Evolutionary conservation across 1,284 basidiomycete species (phyloP).

Genomic region (Retiboletus flavoniger): DNA sequence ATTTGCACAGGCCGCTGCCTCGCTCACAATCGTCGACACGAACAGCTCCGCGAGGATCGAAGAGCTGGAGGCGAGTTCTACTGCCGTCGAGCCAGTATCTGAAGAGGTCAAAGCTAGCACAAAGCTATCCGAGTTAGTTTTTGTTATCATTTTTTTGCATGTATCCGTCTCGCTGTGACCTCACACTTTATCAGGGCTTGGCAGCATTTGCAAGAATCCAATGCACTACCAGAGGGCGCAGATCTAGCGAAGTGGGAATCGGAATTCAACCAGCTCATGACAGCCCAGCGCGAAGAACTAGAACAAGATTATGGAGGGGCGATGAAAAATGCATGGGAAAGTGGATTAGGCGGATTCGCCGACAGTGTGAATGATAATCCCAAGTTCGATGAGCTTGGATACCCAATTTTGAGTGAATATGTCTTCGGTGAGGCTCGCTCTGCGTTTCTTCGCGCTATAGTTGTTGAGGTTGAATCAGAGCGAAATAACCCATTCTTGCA

Average conservation of each 20-base stretch:
- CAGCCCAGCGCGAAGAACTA: constrained; percentile 59
- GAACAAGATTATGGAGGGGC: constrained; percentile 57
- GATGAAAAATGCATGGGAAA: constrained; percentile 65
- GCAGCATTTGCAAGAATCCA: constrained; percentile 58
- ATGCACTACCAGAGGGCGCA: constrained; percentile 54
- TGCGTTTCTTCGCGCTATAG: neutral
- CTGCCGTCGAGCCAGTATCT: constrained; percentile 40
- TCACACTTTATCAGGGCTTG: constrained; percentile 46
- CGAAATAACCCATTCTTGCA: constrained; percentile 70
- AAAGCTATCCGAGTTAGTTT: constrained; percentile 50
- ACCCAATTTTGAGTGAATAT: constrained; percentile 70
- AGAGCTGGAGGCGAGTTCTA: constrained; percentile 48
- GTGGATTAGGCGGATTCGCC: constrained; percentile 45
- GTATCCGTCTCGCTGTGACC: constrained; percentile 2
- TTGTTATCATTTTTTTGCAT: constrained; percentile 5
- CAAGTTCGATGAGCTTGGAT: constrained; percentile 68
- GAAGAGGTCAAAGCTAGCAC: constrained; percentile 23
- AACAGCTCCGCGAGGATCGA: constrained; percentile 51
- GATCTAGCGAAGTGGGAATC: constrained; percentile 86
- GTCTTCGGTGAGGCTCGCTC: constrained; percentile 61
- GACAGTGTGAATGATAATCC: constrained; percentile 39
- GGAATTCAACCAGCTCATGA: constrained; percentile 82
- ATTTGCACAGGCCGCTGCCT: constrained; percentile 60
- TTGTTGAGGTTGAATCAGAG: constrained; percentile 40
- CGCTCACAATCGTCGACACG: constrained; percentile 42